phyloP scores from a whole-genome alignment of 768 basidiomycete species.

The Rossbeevera mucosa region DNA sequence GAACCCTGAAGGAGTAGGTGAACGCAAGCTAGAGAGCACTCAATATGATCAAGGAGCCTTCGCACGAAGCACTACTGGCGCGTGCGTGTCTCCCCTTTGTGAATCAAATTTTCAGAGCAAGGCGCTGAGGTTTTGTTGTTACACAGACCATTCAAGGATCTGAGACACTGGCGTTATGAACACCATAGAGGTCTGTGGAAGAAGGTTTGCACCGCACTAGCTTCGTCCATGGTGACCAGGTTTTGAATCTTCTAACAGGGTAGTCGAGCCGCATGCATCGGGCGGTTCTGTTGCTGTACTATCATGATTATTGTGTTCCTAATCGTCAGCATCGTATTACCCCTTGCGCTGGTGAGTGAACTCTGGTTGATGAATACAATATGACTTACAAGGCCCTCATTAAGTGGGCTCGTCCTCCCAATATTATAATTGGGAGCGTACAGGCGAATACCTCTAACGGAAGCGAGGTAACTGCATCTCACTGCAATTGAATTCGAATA shows the following conservation, averaged over 20 bases:
- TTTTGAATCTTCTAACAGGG: slow-evolving; percentile 41
- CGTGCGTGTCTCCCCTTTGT: slow-evolving; percentile 24
- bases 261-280: slow-evolving; percentile 52
- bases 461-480: slow-evolving; percentile 41
- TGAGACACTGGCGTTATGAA: slow-evolving; percentile 52
- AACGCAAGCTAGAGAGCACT: slow-evolving; percentile 31
- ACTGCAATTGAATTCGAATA: slow-evolving; percentile 14
- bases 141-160: slow-evolving; percentile 24
- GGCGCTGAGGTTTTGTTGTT: slow-evolving; percentile 4
- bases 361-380: not conserved
- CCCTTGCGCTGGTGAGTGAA: slow-evolving; percentile 59
- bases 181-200: slow-evolving; percentile 67
- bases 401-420: slow-evolving; percentile 77
- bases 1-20: slow-evolving; percentile 12
- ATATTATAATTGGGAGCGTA: slow-evolving; percentile 53
- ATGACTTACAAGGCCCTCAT: slow-evolving; percentile 1
- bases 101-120: not conserved
- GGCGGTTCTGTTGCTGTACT: slow-evolving; percentile 74
- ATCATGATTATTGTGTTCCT: slow-evolving; percentile 62
- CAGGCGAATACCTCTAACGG: slow-evolving; percentile 31
- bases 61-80: slow-evolving; percentile 29
- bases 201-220: slow-evolving; percentile 37
- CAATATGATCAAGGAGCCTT: slow-evolving; percentile 43
- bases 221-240: not conserved
- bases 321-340: slow-evolving; percentile 58